These are phyloP conservation scores for Lophiostoma macrostomum DNA, from an alignment of 495 filamentous ascomycete species.

Conservation along the genomic window DNA sequence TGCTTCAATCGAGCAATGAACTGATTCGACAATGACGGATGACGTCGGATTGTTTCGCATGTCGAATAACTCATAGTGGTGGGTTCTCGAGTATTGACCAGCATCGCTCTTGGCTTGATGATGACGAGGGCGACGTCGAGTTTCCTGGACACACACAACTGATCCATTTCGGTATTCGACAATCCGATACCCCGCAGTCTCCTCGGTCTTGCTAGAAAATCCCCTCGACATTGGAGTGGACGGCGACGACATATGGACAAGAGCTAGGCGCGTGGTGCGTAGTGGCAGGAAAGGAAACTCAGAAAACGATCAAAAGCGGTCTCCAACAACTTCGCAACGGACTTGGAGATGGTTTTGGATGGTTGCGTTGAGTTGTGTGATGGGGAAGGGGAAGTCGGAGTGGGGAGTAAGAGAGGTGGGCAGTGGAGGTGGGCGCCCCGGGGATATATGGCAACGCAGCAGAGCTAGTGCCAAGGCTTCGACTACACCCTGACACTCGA, in stretches of 20 bases:
- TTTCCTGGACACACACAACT: conserved; percentile 21
- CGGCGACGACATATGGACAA: conserved; percentile 9
- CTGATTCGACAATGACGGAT: neutral
- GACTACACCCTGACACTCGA: conserved; percentile 3
- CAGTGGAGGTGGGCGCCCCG: conserved; percentile 16
- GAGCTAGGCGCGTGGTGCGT: conserved; percentile 3
- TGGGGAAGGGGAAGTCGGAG: conserved; percentile 10
- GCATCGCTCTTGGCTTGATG: neutral
- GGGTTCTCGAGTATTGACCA: neutral
- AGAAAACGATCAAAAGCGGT: conserved; percentile 1
- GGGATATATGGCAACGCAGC: conserved; percentile 14
- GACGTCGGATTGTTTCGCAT: neutral
- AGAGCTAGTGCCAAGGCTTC: conserved; percentile 19
- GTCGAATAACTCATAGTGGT: neutral
- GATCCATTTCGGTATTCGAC: conserved; percentile 20
- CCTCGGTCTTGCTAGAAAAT: neutral
- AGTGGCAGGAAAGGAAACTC: neutral
- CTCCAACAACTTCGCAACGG: neutral
- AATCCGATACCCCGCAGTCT: conserved; percentile 14
- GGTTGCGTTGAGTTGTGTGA: conserved; percentile 16
- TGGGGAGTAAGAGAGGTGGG: conserved; percentile 23
- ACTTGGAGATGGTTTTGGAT: conserved; percentile 15
- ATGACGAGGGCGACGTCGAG: conserved; percentile 22
- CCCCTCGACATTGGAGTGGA: conserved; percentile 1
- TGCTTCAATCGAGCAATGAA: neutral